Conservation (phyloP, 495 filamentous ascomycete genomes). For the Podospora sp. region DNA sequence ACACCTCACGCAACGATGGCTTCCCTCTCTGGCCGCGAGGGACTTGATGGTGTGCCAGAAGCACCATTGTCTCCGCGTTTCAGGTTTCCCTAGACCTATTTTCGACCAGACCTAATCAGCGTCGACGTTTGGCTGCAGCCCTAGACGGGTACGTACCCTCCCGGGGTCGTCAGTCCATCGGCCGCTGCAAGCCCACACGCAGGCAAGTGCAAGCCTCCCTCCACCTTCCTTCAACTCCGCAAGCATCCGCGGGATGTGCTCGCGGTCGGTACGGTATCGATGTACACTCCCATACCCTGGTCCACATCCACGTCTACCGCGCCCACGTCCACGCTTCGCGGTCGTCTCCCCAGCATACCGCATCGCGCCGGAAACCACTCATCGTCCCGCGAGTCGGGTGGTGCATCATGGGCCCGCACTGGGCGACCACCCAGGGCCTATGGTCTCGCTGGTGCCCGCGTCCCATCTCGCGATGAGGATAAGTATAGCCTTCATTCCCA, state of each 20-base stretch:
- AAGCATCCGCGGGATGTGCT: conserved; percentile 19
- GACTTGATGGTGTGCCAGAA: conserved; percentile 23
- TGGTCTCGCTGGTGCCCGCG: conserved; percentile 38
- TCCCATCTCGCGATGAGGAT: conserved; percentile 35
- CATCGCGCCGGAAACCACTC: conserved; percentile 31
- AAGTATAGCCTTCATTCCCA: conserved; percentile 39
- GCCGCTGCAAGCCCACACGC: conserved; percentile 9
- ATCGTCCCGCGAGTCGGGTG: conserved; percentile 28
- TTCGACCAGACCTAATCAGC: conserved; percentile 30
- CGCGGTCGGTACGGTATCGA: background rate
- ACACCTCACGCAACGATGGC: conserved; percentile 17
- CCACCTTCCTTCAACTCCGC: conserved; percentile 8
- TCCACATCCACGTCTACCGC: conserved; percentile 12
- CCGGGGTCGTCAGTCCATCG: background rate
- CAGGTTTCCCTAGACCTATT: conserved; percentile 38
- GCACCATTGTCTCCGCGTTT: conserved; percentile 45
- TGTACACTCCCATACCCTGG: background rate
- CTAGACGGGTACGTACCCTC: conserved; percentile 30
- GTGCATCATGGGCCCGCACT: conserved; percentile 38
- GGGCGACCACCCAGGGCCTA: conserved; percentile 43
- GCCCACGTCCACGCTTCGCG: conserved; percentile 27
- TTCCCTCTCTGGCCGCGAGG: conserved; percentile 24
- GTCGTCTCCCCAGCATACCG: conserved; percentile 13
- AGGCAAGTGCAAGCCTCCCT: conserved; percentile 17
- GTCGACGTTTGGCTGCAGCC: conserved; percentile 30